phyloP scores from a whole-genome alignment of 495 filamentous ascomycete genomes.

The Halenospora varia region DNA sequence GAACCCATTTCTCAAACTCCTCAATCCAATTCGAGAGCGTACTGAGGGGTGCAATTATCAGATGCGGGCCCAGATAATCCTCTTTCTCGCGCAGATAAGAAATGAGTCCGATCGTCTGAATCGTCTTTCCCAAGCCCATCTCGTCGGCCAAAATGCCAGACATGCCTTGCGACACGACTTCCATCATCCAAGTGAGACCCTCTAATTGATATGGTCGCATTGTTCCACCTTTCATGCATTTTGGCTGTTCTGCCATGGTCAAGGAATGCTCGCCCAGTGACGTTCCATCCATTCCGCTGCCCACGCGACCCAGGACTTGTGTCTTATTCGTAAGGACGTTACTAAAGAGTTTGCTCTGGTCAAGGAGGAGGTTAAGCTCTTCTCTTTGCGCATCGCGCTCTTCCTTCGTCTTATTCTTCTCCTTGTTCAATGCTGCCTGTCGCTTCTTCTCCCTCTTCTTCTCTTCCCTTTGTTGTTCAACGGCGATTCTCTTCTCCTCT shows the following conservation, averaged over 20 bases:
- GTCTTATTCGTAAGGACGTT: constrained; percentile 53
- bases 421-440: constrained; percentile 25
- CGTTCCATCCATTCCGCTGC: constrained; percentile 47
- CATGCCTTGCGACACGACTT: constrained; percentile 74
- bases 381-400: constrained; percentile 49
- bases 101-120: constrained; percentile 89
- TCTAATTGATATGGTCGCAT: constrained; percentile 96
- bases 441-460: constrained; percentile 31
- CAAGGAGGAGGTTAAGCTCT: constrained; percentile 44
- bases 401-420: constrained; percentile 34
- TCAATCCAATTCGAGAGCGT: constrained; percentile 96
- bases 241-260: constrained; percentile 78
- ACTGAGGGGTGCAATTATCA: constrained; percentile 86
- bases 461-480: constrained; percentile 42
- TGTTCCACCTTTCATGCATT: constrained; percentile 75
- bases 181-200: constrained; percentile 92
- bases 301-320: constrained; percentile 48
- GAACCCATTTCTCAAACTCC: constrained; percentile 88
- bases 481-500: constrained; percentile 48
- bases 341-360: constrained; percentile 35
- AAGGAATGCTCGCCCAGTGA: constrained; percentile 70
- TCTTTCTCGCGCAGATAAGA: constrained; percentile 85
- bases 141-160: constrained; percentile 96
- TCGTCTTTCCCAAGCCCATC: constrained; percentile 95
- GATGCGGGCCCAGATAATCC: constrained; percentile 74